Evolutionary conservation across 306 rosid species (phyloP), one percentile per base, ranked within the genome.

Genomic region (Cucurbita moschata): DNA sequence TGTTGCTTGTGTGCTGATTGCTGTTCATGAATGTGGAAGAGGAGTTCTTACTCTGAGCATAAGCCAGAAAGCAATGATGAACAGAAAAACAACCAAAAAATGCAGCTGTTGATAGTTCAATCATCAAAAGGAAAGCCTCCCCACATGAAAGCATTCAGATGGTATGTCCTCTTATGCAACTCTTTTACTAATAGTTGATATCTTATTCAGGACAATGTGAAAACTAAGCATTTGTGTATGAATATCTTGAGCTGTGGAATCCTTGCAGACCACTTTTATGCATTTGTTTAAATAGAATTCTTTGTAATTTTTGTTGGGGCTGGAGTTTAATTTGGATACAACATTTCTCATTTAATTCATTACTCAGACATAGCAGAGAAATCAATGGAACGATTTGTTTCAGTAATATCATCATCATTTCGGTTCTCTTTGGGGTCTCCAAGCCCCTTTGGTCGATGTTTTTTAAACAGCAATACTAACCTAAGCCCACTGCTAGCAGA

Each of bases 321-420:
- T 75, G 54, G 76, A 74, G 72, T 82, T 23, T 76, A 87, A 90
- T 75, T 91, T 53, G 91, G 92, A 75, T 81, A 92, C 71, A 85
- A 91, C 68, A 94, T 94, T 79, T 91, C 99, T 73, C 99, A 86
- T 74, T 55, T 91, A 76, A 81, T 81, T 61, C 79, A 79, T 43
- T 94, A 94, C 77, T 89, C 96, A 37, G 84, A 86, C 78, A 83
- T 94, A 89, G 88, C 99, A 43, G 88, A 82, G 87, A 89, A 84
- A 77, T 93, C 97, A 1, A 65, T 90, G 86, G 97, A 93, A 80
- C 91, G 59, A 58, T 93, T 90, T 84, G 91, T 83, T 59, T 87
- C 96, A 38, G 75, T 84, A 37, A 81, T 93, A 30, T 30, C 35
- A 30, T 30, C 92, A 49, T 79, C 96, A 62, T 87, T 88, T 71